These are phyloP conservation scores for Dissoconium aciculare DNA, from an alignment of 2,329 filamentous ascomycete species.

Conservation along the genomic window DNA sequence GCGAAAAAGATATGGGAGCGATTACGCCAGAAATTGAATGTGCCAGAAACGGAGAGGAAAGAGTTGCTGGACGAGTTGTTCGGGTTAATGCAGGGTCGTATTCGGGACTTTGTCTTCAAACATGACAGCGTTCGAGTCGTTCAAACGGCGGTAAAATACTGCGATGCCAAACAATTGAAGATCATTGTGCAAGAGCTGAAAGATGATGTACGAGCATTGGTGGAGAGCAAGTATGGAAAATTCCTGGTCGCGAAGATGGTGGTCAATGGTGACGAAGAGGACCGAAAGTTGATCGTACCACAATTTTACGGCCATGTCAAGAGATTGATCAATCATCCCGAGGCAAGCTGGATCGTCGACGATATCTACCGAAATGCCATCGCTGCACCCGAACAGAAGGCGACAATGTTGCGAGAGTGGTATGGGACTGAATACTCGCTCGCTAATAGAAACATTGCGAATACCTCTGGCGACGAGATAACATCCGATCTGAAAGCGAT, in stretches of 20 bases:
- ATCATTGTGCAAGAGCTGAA: conserved; percentile 76
- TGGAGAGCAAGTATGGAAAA: conserved; percentile 93
- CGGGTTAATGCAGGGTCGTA: conserved; percentile 73
- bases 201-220: conserved; percentile 68
- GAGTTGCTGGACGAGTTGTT: conserved; percentile 81
- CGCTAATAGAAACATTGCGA: conserved; percentile 38
- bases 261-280: conserved; percentile 76
- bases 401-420: conserved; percentile 77
- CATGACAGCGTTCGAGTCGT: conserved; percentile 94
- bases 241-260: conserved; percentile 93
- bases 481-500: conserved; percentile 60
- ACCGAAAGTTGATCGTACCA: conserved; percentile 74
- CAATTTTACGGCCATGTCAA: conserved; percentile 93
- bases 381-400: conserved; percentile 74
- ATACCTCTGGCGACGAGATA: conserved; percentile 32
- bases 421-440: conserved; percentile 88
- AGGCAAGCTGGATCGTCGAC: conserved; percentile 94
- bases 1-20: conserved; percentile 97
- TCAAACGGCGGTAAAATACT: conserved; percentile 94
- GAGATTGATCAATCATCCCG: conserved; percentile 86
- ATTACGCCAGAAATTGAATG: conserved; percentile 80
- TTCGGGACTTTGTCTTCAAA: conserved; percentile 95
- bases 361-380: conserved; percentile 76
- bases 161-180: conserved; percentile 66
- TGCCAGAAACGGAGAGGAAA: conserved; percentile 76